Conservation (phyloP, 495 filamentous ascomycete genomes). For the Monascus purpureus region DNA sequence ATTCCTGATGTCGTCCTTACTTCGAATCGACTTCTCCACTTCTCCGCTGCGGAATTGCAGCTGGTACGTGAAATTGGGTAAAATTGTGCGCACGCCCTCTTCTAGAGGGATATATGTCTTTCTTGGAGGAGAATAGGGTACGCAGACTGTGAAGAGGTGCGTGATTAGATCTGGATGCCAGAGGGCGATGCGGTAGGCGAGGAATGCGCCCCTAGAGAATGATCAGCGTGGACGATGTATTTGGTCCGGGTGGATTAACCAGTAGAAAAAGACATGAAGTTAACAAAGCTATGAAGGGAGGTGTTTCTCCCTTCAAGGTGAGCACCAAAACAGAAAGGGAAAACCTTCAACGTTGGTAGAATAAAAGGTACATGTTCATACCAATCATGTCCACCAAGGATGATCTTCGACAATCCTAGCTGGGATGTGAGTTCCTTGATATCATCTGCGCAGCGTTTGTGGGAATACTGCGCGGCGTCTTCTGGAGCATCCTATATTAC, state of each 20-base stretch:
- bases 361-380: conserved; percentile 19
- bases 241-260: no score
- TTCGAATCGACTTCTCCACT: conserved; percentile 43
- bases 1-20: conserved; percentile 43
- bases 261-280: no score
- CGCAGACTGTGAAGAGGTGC: conserved; percentile 65
- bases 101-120: conserved; percentile 36
- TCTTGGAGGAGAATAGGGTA: conserved; percentile 47
- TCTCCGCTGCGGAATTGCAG: conserved; percentile 55
- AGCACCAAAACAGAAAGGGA: no score
- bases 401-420: conserved; percentile 43
- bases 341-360: no score
- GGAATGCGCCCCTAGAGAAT: conserved; percentile 34
- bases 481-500: conserved; percentile 48
- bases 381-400: conserved; percentile 85
- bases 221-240: no score
- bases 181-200: conserved; percentile 49
- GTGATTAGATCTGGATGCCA: conserved; percentile 58
- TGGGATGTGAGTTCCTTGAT: conserved; percentile 49
- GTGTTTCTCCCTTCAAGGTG: no score
- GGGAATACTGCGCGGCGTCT: conserved; percentile 43
- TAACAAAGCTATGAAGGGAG: no score
- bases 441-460: conserved; percentile 57
- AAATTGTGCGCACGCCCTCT: conserved; percentile 35
- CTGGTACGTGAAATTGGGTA: conserved; percentile 77